phyloP scores from a whole-genome alignment of 441 rosid genomes.

The Capsella rubella region DNA sequence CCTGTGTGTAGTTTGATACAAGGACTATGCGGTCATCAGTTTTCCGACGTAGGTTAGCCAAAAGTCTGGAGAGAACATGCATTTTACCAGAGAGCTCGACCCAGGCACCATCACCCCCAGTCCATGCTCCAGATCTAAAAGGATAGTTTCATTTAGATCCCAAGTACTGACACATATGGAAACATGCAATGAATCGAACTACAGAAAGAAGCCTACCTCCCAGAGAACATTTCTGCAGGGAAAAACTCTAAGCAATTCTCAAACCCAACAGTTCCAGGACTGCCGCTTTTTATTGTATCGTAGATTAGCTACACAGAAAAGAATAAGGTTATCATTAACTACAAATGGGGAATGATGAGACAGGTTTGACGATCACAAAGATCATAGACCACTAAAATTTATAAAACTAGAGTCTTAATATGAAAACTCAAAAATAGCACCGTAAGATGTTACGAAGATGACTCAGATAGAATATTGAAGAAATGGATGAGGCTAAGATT shows the following conservation, averaged over 20 bases:
- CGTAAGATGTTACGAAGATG: slow-evolving; percentile 27
- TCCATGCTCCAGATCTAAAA: slow-evolving; percentile 92
- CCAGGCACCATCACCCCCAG: slow-evolving; percentile 96
- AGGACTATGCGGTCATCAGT: slow-evolving; percentile 97
- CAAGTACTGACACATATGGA: slow-evolving; percentile 29
- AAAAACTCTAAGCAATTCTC: slow-evolving; percentile 87
- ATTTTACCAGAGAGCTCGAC: slow-evolving; percentile 98
- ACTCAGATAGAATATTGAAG: background rate
- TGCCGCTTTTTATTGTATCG: slow-evolving; percentile 79
- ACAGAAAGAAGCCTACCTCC: slow-evolving; percentile 61
- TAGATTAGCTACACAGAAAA: slow-evolving; percentile 81
- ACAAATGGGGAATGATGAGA: slow-evolving; percentile 15
- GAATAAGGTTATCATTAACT: slow-evolving; percentile 22
- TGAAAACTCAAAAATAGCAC: slow-evolving; percentile 21
- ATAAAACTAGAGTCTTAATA: background rate
- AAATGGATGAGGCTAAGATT: slow-evolving; percentile 12
- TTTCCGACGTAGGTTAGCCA: slow-evolving; percentile 79
- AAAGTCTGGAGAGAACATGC: slow-evolving; percentile 91
- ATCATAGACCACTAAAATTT: slow-evolving; percentile 8
- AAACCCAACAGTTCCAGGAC: slow-evolving; percentile 86
- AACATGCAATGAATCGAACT: slow-evolving; percentile 26
- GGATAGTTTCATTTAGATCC: slow-evolving; percentile 33
- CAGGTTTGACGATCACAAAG: slow-evolving; percentile 1
- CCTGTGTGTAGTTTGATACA: slow-evolving; percentile 99
- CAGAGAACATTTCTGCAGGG: slow-evolving; percentile 96